These are phyloP conservation scores for Populus hybrid DNA, from an alignment of 441 rosid species.

Conservation along the genomic window DNA sequence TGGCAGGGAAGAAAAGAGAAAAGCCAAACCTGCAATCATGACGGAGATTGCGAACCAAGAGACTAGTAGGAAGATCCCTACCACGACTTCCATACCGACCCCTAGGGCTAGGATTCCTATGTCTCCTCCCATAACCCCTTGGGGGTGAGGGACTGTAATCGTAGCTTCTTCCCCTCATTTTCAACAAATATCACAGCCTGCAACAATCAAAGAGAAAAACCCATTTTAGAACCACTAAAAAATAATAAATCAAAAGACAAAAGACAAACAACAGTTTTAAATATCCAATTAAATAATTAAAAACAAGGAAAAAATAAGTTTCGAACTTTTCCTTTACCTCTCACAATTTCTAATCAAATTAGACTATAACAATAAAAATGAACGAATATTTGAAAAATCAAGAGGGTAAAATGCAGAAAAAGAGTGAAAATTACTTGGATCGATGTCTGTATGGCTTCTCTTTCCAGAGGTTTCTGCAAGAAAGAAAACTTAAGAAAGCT, in stretches of 20 bases:
- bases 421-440: not conserved
- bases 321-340: no score
- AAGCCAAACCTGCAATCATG: slow-evolving; percentile 67
- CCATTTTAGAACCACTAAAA: not conserved
- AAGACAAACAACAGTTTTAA: no score
- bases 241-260: not conserved
- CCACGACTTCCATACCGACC: slow-evolving; percentile 43
- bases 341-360: not conserved
- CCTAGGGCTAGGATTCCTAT: slow-evolving; percentile 66
- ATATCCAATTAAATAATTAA: no score
- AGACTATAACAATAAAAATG: not conserved
- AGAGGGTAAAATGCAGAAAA: not conserved
- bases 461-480: not conserved
- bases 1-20: not conserved
- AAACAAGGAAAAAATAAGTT: no score
- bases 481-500: not conserved
- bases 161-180: slow-evolving; percentile 75
- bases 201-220: not conserved
- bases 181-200: slow-evolving; percentile 17
- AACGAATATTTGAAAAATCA: not conserved
- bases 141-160: slow-evolving; percentile 89
- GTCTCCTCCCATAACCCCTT: slow-evolving; percentile 58
- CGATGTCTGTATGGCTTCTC: not conserved
- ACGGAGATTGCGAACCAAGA: slow-evolving; percentile 84
- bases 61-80: slow-evolving; percentile 81